Percentiles rank a stretch among this genome's conserved stretches.
Evolutionary conservation across 345 rosid genomes (phyloP).

Genomic region (Schrenkiella parvula): DNA sequence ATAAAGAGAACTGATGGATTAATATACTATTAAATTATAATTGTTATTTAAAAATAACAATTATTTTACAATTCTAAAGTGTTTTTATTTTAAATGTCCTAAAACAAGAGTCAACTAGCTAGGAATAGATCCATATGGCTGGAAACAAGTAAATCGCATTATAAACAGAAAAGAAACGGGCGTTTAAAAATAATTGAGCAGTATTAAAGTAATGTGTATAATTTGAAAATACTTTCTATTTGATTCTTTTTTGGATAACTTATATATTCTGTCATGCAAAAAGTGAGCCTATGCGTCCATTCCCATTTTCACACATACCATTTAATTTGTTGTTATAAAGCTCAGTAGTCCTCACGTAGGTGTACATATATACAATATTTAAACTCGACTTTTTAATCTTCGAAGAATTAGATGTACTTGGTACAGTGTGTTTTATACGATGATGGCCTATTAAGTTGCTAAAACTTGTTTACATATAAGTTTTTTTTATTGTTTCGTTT

Average conservation of each 20-base stretch:
- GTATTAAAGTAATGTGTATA: neutral
- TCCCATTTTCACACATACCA: neutral
- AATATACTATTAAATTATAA: neutral
- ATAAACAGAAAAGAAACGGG: neutral
- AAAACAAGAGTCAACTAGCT: conserved; percentile 32
- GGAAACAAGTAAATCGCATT: conserved; percentile 22
- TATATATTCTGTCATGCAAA: conserved; percentile 18
- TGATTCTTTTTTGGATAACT: conserved; percentile 3
- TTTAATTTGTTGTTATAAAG: neutral
- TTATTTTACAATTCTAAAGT: conserved; percentile 14
- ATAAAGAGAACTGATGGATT: conserved; percentile 14
- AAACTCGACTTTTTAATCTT: neutral
- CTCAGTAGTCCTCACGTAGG: neutral
- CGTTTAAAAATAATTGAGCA: neutral
- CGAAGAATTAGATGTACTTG: neutral
- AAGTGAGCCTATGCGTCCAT: conserved; percentile 14
- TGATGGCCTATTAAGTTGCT: neutral
- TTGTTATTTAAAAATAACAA: neutral
- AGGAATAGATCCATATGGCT: conserved; percentile 27
- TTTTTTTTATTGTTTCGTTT: neutral
- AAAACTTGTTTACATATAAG: neutral
- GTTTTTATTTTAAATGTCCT: conserved; percentile 1
- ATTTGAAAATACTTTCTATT: neutral
- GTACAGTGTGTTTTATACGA: neutral
- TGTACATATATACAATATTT: neutral